phyloP scores from a whole-genome alignment of 257 asterid genomes.

The Solanum pennellii region DNA sequence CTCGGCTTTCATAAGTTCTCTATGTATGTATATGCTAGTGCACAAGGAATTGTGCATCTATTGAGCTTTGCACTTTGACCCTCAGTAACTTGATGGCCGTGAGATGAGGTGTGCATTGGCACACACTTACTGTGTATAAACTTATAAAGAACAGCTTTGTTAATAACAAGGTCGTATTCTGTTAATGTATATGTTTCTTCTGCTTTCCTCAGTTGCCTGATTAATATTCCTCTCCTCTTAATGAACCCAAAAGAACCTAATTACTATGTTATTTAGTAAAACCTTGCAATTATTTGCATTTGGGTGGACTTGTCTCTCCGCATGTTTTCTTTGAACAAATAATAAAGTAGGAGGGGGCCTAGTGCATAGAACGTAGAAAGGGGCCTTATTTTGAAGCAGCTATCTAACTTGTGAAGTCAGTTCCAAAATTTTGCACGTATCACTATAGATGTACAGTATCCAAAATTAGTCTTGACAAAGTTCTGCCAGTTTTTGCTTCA shows the following conservation, averaged over 20 bases:
- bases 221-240: not conserved
- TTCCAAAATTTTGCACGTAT: not conserved
- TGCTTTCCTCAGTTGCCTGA: not conserved
- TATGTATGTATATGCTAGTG: conserved; percentile 10
- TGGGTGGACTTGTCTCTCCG: not conserved
- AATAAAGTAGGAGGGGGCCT: not conserved
- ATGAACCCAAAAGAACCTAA: not conserved
- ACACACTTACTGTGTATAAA: not conserved
- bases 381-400: not conserved
- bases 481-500: not conserved
- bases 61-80: not conserved
- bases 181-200: not conserved
- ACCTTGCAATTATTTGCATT: not conserved
- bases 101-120: not conserved
- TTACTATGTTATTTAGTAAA: not conserved
- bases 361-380: not conserved
- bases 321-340: not conserved
- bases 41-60: not conserved
- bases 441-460: not conserved
- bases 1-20: not conserved
- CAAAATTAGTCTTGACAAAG: not conserved
- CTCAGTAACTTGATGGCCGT: not conserved
- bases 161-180: not conserved
- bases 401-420: not conserved
- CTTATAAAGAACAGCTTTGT: not conserved